Base-by-base conservation (phyloP, 495 filamentous ascomycete genomes). In the Pseudevernia furfuracea region DNA sequence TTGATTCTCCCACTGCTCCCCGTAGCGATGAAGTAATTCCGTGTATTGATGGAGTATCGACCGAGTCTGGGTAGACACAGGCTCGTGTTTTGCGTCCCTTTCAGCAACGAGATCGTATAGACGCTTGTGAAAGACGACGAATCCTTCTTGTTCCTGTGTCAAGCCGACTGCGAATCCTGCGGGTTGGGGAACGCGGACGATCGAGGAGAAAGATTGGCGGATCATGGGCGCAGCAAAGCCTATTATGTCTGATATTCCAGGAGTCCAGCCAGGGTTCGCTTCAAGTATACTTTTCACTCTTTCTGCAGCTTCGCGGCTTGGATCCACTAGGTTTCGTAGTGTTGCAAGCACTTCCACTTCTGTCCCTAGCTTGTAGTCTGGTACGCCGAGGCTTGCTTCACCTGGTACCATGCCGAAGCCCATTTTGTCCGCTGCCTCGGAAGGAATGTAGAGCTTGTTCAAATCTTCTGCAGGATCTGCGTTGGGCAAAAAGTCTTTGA, bases 101-200 rank as follows among this genome's bases (percentile, higher is more conserved):
- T 81, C 39, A 74, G 78, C 68, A 74, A 77, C 41, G 71, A 68
- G 59, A 72, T 80, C 55, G 38, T 74, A 64, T 63, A 76, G 57
- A 68, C 73, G 14, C 70, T 73, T 56, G 68, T 72, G 63, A 72
- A 76, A 48, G 74, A 75, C 25, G 71, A 77, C 66, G 75, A 60
- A 55, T 21, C 56, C 59, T 55, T 64, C 57, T 32, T 64, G 59
- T 57, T 59, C 32, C 23, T 59, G 57, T 1, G 59, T 62, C 15
- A 52, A 59, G 17, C 60, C 55, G 21, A 43, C 4, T 37, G 44
- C 58, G 17, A 39, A 62, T 17, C 59, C 61, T 38, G 58, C 53
- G 4, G 49, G 65, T 7, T 49, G 43, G 7, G 56, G 38, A 15
- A 67, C 61, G 37, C 59, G 52, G 28, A 67, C 37, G 41, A 65